Percentiles rank a stretch among this genome's conserved stretches.
These are phyloP conservation scores for Secale cereale DNA, from an alignment of 176 grass and related monocot species.

Conservation along the genomic window DNA sequence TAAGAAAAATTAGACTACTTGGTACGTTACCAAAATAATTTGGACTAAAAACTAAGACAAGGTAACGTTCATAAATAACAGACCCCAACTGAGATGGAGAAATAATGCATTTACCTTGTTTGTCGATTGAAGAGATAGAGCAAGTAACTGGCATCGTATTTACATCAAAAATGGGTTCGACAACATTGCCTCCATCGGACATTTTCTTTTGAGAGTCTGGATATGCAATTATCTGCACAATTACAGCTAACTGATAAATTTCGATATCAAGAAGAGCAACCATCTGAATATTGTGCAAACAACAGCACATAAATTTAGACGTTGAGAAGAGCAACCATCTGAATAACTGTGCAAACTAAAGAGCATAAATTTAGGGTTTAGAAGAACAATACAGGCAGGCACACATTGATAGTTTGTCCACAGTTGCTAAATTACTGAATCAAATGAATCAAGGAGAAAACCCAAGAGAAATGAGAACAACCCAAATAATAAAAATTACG, in stretches of 20 bases:
- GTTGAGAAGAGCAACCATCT: slow-evolving; percentile 11
- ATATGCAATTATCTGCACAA: slow-evolving; percentile 39
- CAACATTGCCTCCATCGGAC: not conserved
- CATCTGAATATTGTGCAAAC: slow-evolving; percentile 16
- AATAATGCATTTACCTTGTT: slow-evolving; percentile 33
- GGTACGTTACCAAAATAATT: not conserved
- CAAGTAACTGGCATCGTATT: slow-evolving; percentile 9
- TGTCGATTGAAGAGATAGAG: slow-evolving; percentile 20
- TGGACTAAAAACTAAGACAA: not conserved
- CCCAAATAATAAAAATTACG: not conserved
- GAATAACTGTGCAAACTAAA: slow-evolving; percentile 3
- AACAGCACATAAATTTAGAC: not conserved
- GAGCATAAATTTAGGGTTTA: not conserved
- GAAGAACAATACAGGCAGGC: not conserved
- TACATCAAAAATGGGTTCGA: slow-evolving; percentile 25
- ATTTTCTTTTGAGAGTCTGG: slow-evolving; percentile 7
- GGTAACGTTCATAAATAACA: not conserved
- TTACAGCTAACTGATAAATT: not conserved
- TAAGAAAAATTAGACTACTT: slow-evolving; percentile 14
- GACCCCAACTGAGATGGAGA: not conserved
- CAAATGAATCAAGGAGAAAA: not conserved
- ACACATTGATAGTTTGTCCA: not conserved
- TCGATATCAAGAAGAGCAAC: not conserved
- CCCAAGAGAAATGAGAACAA: not conserved
- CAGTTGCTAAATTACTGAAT: not conserved